A percentile compares a stretch with the other conserved stretches of the same genome.
Evolutionary conservation across 371 early-diverging fungal species (phyloP).

Genomic region (Mortierella sp.): DNA sequence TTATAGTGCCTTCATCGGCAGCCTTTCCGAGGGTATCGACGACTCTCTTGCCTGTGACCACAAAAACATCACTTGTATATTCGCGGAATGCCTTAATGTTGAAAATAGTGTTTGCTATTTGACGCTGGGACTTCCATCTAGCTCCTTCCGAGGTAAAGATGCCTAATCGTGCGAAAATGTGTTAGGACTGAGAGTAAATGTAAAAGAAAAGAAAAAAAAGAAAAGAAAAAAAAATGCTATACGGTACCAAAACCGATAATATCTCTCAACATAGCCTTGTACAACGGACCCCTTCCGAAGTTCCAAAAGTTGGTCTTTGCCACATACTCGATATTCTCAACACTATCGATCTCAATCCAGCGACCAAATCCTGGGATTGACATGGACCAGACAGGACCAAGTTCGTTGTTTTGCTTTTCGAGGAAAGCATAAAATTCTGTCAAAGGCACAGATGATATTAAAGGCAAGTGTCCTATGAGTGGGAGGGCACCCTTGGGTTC

Average conservation of each 20-base stretch:
- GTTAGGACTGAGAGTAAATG: background rate
- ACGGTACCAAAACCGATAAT: conserved; percentile 24
- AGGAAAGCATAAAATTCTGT: conserved; percentile 27
- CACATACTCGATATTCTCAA: conserved; percentile 35
- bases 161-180: conserved; percentile 21
- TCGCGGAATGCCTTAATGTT: conserved; percentile 76
- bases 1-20: conserved; percentile 19
- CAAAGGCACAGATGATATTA: conserved; percentile 15
- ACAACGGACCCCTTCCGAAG: conserved; percentile 18
- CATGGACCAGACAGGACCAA: conserved; percentile 42
- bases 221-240: background rate
- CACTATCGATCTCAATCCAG: conserved; percentile 24
- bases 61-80: conserved; percentile 61
- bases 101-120: conserved; percentile 72
- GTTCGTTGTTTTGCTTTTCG: conserved; percentile 16
- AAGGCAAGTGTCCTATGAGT: conserved; percentile 14
- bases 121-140: conserved; percentile 71
- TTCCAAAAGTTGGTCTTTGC: conserved; percentile 31
- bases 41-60: conserved; percentile 48
- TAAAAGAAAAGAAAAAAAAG: no score
- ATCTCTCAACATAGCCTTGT: conserved; percentile 13
- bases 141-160: conserved; percentile 79
- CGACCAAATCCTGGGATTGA: conserved; percentile 26
- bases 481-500: conserved; percentile 20
- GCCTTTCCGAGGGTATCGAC: conserved; percentile 52